Evolutionary conservation across 805 yeast species (phyloP), one percentile per base, ranked within the genome.

Genomic region (Alloascoidea africana): DNA sequence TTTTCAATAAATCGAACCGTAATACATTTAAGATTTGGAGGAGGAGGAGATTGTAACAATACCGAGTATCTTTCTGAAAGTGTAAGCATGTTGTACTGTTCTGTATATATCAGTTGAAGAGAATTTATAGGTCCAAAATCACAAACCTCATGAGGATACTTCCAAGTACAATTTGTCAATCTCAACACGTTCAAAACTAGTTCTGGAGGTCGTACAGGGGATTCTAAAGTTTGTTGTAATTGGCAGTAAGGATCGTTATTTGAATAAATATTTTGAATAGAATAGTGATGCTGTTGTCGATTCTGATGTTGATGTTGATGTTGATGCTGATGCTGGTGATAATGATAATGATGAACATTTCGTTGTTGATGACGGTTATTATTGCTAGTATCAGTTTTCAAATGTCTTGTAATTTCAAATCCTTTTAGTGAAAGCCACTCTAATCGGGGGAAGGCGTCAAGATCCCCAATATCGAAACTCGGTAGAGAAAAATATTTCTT

Each of bases 131-230:
- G 38, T 8, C 46, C 46, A 18, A 42, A 36, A 17, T 43, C 44
- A 33, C 36, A 35, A 3, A 43, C 30, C n/a, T 40, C 41, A 17
- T 32, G 37, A 17, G 47, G 46, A 36, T 43, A 43, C 18, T 34
- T 37, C 47, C 46, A 43, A 6, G 42, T 43, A 35, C 46, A 43
- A 27, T 43, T 43, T 27, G 17, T 36, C 37, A 43, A 5, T 18
- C 18, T 32, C 34, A 43, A 14, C 8, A n/a, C 17, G 16, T 16
- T 14, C 8, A 34, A 6, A 5, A 8, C n/a, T 8, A 15, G 5
- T 6, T 16, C 32, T 18, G 11, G 11, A 8, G 14, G 32, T 5
- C n/a, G 27, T 34, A 11, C 19, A 23, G 30, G 30, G n/a, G 30
- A 23, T 23, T 8, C 8, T n/a, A n/a, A n/a, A n/a, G n/a, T n/a